Base-by-base conservation (phyloP, 1,284 basidiomycete species). In the Trichosporon asahii region DNA sequence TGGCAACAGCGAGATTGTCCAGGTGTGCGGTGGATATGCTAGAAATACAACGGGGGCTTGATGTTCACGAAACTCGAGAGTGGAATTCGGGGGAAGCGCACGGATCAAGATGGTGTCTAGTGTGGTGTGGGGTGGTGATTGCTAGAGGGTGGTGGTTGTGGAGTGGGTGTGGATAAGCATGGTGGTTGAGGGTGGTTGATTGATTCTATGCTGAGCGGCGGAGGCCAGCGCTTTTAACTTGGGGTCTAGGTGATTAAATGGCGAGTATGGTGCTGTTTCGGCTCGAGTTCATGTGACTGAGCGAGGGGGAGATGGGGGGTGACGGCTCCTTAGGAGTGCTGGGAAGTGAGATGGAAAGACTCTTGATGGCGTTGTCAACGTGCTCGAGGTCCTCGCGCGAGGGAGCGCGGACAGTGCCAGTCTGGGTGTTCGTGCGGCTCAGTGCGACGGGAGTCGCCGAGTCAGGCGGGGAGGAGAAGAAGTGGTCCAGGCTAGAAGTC, bases 401-500 rank as follows among this genome's bases (percentile, higher is more conserved):
- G 1, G 74, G 74, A 8, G 61, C 66, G 29, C 66, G 57, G 31
- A 46, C 29, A 40, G 69, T 73, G 55, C 46, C n/a, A 6, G 44
- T 66, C 46, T 64, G 60, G 11, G 65, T 70, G n/a, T 12, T 40
- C 2, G 65, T 65, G 23, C 69, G 65, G 40, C 66, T 71, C 29
- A 71, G 66, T n/a, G 72, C 65, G 5, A 70, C 66, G 1, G 73
- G 73, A 1, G 73, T 73, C 27, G 68, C 46, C 15, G 55, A 53
- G 35, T 72, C 71, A 2, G 66, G 66, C n/a, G 69, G 76, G 70
- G 68, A 73, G 21, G 66, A 40, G n/a, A 81, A 80, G 75, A 79
- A 81, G 57, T 78, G 73, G 68, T 81, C 80, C 33, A 82, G 76
- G 11, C 76, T 76, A 12, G 79, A 77, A 2, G 80, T 74, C n/a